Evolutionary conservation across 2,329 filamentous ascomycete genomes (phyloP).

Genomic region (Teratosphaeria zuluensis): DNA sequence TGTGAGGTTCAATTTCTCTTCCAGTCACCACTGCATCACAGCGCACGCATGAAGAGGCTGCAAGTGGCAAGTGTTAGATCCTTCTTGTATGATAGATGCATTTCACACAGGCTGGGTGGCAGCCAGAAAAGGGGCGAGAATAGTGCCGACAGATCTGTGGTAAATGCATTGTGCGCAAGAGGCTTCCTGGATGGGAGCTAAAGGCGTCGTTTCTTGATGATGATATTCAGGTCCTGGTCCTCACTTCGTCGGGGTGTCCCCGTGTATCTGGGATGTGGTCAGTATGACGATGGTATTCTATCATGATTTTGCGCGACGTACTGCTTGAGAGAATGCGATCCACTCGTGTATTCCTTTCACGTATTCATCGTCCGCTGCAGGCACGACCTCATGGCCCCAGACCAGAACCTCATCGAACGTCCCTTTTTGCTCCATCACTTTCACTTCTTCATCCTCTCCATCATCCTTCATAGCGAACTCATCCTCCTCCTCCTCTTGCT

Average conservation of each 20-base stretch:
- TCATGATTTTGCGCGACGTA: constrained; percentile 25
- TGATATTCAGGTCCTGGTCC: neutral
- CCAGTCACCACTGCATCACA: neutral
- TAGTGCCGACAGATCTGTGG: neutral
- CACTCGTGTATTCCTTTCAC: constrained; percentile 70
- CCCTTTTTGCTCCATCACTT: constrained; percentile 51
- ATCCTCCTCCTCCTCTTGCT: constrained; percentile 1
- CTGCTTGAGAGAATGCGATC: constrained; percentile 61
- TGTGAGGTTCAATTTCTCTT: neutral
- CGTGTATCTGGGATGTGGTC: neutral
- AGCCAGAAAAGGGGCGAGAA: neutral
- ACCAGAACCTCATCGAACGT: constrained; percentile 66
- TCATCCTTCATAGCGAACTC: constrained; percentile 28
- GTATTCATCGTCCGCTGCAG: constrained; percentile 59
- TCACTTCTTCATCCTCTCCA: constrained; percentile 40
- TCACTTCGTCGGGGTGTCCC: neutral
- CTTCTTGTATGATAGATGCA: neutral
- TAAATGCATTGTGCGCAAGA: neutral
- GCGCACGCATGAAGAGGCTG: neutral
- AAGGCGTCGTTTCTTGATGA: neutral
- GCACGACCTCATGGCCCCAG: constrained; percentile 70
- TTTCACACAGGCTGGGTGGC: neutral
- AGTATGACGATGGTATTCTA: neutral
- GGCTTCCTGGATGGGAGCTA: neutral
- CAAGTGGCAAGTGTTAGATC: neutral